Evolutionary conservation across 2,329 filamentous ascomycete genomes (phyloP).

Genomic region (Grosmannia clavigera): DNA sequence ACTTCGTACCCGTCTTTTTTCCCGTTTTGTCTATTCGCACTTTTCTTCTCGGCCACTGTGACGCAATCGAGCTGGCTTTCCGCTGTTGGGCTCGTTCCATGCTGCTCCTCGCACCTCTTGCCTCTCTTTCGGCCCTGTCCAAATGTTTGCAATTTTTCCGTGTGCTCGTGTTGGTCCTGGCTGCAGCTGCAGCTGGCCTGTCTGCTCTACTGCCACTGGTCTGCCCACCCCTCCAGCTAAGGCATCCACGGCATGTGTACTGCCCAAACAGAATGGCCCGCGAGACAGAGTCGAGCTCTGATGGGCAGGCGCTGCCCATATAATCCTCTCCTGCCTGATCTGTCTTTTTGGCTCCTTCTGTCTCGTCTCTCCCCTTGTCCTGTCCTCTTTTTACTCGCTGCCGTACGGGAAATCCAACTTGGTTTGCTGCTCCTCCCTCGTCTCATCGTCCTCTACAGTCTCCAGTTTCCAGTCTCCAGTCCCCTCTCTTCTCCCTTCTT

Average conservation of each 20-base stretch:
- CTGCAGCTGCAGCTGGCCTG: too few species aligned
- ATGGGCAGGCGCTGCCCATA: not conserved
- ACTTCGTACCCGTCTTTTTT: too few species aligned
- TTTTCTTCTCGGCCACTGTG: not conserved
- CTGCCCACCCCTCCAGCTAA: not conserved
- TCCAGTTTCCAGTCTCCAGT: too few species aligned
- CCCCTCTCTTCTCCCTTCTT: not conserved
- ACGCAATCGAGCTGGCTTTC: not conserved
- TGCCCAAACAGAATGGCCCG: not conserved
- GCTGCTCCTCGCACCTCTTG: not conserved
- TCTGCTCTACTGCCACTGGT: not conserved
- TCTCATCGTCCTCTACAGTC: too few species aligned
- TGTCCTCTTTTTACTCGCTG: not conserved
- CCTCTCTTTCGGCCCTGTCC: too few species aligned
- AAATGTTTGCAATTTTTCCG: too few species aligned
- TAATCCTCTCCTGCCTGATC: not conserved
- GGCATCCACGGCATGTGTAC: not conserved
- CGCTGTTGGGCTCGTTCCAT: not conserved
- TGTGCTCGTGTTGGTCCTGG: too few species aligned
- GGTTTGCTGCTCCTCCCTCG: too few species aligned
- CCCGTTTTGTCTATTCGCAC: too few species aligned
- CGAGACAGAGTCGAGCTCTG: not conserved
- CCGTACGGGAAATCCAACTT: too few species aligned
- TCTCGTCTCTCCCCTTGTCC: not conserved
- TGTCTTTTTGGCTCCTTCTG: not conserved